These are phyloP conservation scores for Maudiozyma pseudohumilis DNA, from an alignment of 805 yeast species.

Conservation along the genomic window DNA sequence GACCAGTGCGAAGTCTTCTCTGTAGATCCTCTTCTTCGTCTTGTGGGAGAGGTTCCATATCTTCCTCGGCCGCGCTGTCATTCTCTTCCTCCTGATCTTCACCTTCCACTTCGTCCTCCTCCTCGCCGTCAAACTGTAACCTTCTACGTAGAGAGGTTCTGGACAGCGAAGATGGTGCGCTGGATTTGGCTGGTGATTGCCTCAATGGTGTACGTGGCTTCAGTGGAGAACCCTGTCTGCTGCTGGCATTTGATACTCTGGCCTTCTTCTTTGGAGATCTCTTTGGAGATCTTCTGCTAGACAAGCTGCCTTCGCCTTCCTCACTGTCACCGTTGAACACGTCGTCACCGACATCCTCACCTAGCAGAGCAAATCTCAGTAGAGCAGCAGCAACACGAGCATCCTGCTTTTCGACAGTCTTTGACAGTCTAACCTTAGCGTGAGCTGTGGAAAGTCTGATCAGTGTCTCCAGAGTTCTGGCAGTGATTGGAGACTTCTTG, in stretches of 20 bases:
- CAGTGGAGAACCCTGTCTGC: slow-evolving; percentile 13
- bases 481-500: slow-evolving; percentile 88
- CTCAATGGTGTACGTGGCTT: slow-evolving; percentile 12
- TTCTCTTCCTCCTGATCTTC: slow-evolving; percentile 16
- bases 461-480: slow-evolving; percentile 94
- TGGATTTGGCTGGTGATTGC: slow-evolving; percentile 5
- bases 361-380: slow-evolving; percentile 72
- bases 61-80: slow-evolving; percentile 11
- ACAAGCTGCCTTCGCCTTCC: slow-evolving; percentile 11
- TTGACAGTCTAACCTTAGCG: slow-evolving; percentile 86
- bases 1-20: slow-evolving; percentile 18
- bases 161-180: slow-evolving; percentile 1
- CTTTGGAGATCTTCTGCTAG: slow-evolving; percentile 18
- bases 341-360: slow-evolving; percentile 27
- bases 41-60: slow-evolving; percentile 22
- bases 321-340: slow-evolving; percentile 14
- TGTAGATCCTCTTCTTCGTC: slow-evolving; percentile 27
- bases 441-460: slow-evolving; percentile 94
- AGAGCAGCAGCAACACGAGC: slow-evolving; percentile 80
- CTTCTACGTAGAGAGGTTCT: slow-evolving; percentile 13
- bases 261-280: slow-evolving; percentile 29
- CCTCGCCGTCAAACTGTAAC: slow-evolving; percentile 24
- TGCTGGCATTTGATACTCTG: slow-evolving; percentile 10
- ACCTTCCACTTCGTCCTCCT: slow-evolving; percentile 9
- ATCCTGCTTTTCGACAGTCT: slow-evolving; percentile 62